Evolutionary conservation across 805 yeast species (phyloP).

Genomic region (Candida endomychidarum): DNA sequence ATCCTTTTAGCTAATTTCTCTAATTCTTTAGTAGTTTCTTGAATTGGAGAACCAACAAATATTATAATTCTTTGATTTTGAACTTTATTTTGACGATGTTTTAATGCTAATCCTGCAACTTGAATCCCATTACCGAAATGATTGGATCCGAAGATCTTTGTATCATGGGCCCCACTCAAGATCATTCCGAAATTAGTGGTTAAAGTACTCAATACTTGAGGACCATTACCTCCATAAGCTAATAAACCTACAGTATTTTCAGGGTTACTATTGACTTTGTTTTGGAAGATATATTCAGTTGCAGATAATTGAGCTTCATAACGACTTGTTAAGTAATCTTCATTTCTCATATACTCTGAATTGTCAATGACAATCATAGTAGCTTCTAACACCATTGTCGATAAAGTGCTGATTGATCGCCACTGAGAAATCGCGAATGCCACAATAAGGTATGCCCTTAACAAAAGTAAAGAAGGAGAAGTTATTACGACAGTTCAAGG

Average conservation of each 20-base stretch:
- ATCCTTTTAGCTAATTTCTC: conserved; percentile 84
- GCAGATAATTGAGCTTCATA: conserved; percentile 92
- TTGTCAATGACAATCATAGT: conserved; percentile 94
- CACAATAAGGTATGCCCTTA: conserved; percentile 7
- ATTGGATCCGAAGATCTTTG: conserved; percentile 62
- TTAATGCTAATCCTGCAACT: conserved; percentile 87
- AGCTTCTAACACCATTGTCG: conserved; percentile 82
- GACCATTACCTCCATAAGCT: conserved; percentile 82
- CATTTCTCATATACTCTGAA: conserved; percentile 94
- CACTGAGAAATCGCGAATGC: conserved; percentile 7
- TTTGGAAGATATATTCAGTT: conserved; percentile 80
- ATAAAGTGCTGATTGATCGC: conserved; percentile 8
- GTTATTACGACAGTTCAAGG: conserved; percentile 30
- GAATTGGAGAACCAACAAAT: conserved; percentile 86
- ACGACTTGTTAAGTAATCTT: conserved; percentile 86
- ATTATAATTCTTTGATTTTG: conserved; percentile 88
- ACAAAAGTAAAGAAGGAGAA: conserved; percentile 33
- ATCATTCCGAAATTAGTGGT: conserved; percentile 86
- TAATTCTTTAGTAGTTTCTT: conserved; percentile 66
- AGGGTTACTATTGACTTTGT: conserved; percentile 85
- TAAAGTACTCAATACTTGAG: conserved; percentile 84
- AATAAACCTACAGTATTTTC: conserved; percentile 91
- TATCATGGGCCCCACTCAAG: conserved; percentile 78
- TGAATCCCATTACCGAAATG: conserved; percentile 84
- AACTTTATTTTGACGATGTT: conserved; percentile 92